Evolutionary conservation across 2,329 filamentous ascomycete genomes (phyloP).

Genomic region (Exophiala spinifera): DNA sequence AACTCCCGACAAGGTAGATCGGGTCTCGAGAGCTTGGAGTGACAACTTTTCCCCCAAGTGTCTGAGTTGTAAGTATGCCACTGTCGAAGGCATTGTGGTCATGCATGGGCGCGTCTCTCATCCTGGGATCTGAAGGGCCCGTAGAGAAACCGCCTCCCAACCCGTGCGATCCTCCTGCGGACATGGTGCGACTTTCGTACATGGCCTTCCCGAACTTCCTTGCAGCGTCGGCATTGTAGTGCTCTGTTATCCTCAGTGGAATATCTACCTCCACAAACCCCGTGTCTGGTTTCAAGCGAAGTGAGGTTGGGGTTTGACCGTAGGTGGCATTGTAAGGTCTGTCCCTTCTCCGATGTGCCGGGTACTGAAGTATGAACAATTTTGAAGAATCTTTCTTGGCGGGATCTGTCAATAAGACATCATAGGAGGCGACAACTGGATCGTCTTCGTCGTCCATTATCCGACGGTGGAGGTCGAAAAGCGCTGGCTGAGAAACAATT

Average conservation of each 20-base stretch:
- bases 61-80: constrained; percentile 74
- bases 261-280: constrained; percentile 91
- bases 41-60: constrained; percentile 76
- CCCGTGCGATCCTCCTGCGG: constrained; percentile 66
- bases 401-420: constrained; percentile 73
- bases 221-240: constrained; percentile 83
- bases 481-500: background rate
- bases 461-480: background rate
- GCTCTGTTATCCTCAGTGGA: constrained; percentile 67
- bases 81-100: constrained; percentile 67
- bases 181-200: constrained; percentile 49
- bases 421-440: constrained; percentile 71
- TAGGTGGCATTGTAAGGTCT: constrained; percentile 60
- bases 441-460: constrained; percentile 46
- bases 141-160: constrained; percentile 71
- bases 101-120: constrained; percentile 45
- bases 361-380: constrained; percentile 83
- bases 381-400: constrained; percentile 35
- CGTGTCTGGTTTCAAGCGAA: constrained; percentile 77
- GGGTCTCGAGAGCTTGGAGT: constrained; percentile 67
- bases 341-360: constrained; percentile 65
- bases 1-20: constrained; percentile 87
- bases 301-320: constrained; percentile 60
- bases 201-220: constrained; percentile 78
- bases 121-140: constrained; percentile 38